phyloP scores from a whole-genome alignment of 139 green algal genomes.

The Micractinium conductrix region DNA sequence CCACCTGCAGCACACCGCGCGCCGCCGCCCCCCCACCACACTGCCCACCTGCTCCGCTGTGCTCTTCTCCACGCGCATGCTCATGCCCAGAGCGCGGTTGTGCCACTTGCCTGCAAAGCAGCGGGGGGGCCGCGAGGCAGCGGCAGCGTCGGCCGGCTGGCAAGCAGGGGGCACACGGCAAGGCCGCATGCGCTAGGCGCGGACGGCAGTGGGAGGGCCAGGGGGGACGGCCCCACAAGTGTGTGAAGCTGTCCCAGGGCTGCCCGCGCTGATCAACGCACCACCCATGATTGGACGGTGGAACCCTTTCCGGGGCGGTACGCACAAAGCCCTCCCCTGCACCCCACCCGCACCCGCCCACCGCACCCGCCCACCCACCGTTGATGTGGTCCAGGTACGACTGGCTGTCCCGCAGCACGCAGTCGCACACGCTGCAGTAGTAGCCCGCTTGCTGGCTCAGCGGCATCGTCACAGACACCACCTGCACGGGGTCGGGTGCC shows the following conservation, averaged over 20 bases:
- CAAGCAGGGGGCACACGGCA: not conserved
- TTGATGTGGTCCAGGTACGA: slow-evolving; percentile 99
- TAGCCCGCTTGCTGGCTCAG: slow-evolving; percentile 78
- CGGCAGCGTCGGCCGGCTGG: not conserved
- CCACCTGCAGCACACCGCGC: too few relatives aligned
- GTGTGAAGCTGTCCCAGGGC: too few relatives aligned
- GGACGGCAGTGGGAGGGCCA: too few relatives aligned
- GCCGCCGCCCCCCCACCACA: too few relatives aligned
- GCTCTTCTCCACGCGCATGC: slow-evolving; percentile 91
- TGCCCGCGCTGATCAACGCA: too few relatives aligned
- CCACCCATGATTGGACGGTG: too few relatives aligned
- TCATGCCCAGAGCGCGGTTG: slow-evolving; percentile 95
- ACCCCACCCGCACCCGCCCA: too few relatives aligned
- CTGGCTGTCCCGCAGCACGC: slow-evolving; percentile 90
- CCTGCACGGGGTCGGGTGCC: slow-evolving; percentile 38
- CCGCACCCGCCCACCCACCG: slow-evolving; percentile 40
- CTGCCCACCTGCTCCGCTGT: slow-evolving; percentile 83
- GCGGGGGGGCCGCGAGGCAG: not conserved
- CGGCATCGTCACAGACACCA: slow-evolving; percentile 49
- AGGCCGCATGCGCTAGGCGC: too few relatives aligned
- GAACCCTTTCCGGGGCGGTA: too few relatives aligned
- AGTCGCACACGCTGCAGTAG: slow-evolving; percentile 97
- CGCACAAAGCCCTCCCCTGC: not conserved
- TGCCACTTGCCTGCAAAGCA: slow-evolving; percentile 84
- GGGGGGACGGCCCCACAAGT: too few relatives aligned